phyloP scores from a whole-genome alignment of 164 flowering plant genomes.

The Liquidambar formosana region DNA sequence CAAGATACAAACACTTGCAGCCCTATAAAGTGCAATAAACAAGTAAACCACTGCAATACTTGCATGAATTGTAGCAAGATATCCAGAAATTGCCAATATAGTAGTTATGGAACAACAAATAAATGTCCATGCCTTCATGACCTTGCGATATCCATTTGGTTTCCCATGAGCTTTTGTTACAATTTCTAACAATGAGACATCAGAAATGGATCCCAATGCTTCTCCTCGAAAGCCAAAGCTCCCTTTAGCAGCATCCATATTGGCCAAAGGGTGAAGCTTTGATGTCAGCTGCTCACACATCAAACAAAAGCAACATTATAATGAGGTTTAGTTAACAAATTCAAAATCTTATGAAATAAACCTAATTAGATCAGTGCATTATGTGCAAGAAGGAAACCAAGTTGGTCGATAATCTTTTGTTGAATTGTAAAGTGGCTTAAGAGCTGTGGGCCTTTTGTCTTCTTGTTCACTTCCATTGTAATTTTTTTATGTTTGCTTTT shows the following conservation, averaged over 20 bases:
- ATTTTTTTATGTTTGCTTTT: no score
- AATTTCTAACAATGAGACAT: slow-evolving; percentile 76
- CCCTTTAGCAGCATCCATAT: slow-evolving; percentile 35
- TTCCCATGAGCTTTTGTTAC: slow-evolving; percentile 74
- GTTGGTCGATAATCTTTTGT: no score
- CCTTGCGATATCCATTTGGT: slow-evolving; percentile 92
- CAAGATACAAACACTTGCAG: slow-evolving; percentile 77
- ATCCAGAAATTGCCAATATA: not conserved
- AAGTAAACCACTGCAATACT: slow-evolving; percentile 1
- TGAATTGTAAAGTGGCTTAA: no score
- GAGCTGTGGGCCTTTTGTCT: no score
- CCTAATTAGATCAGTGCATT: no score
- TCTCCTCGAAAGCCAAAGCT: slow-evolving; percentile 87
- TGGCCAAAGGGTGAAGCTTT: slow-evolving; percentile 48
- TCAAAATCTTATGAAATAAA: not conserved
- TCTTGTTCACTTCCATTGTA: no score
- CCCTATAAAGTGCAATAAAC: slow-evolving; percentile 46
- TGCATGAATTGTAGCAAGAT: not conserved
- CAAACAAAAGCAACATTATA: slow-evolving; percentile 6
- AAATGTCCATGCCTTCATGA: slow-evolving; percentile 63
- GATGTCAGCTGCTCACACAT: slow-evolving; percentile 71
- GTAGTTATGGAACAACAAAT: not conserved
- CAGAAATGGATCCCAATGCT: slow-evolving; percentile 85
- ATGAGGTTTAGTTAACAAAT: not conserved
- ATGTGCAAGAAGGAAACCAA: no score